Conservation (phyloP, 2,329 filamentous ascomycete species). For the Capronia coronata region DNA sequence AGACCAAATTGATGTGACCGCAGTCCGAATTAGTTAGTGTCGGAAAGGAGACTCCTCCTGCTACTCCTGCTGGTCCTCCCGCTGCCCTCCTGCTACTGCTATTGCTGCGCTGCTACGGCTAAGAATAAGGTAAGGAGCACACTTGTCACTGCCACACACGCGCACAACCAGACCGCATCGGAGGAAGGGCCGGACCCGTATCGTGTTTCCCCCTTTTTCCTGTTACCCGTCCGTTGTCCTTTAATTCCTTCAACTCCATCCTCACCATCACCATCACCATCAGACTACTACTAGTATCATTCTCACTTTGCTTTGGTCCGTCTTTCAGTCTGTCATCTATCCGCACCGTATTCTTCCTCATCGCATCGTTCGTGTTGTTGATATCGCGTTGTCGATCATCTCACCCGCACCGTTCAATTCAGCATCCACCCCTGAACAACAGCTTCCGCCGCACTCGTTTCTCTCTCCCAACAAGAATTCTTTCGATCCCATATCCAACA, state of each 20-base stretch:
- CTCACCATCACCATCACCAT: neutral
- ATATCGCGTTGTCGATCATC: too few species aligned
- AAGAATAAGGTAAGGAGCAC: too few species aligned
- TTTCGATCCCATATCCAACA: slow-evolving; percentile 4
- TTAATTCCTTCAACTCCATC: neutral
- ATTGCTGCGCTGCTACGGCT: too few species aligned
- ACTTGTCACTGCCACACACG: slow-evolving; percentile 3
- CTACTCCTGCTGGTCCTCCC: too few species aligned
- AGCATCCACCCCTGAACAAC: neutral
- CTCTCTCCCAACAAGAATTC: neutral
- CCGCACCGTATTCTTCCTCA: neutral
- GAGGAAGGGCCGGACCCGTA: neutral
- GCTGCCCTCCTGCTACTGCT: too few species aligned
- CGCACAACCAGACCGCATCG: neutral
- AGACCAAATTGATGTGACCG: neutral
- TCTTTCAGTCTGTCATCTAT: neutral
- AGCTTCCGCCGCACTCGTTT: slow-evolving; percentile 4
- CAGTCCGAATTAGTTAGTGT: neutral
- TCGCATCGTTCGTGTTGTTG: neutral
- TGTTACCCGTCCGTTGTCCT: neutral
- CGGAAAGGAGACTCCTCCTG: neutral
- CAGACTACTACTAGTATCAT: slow-evolving; percentile 1
- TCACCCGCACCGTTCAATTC: too few species aligned
- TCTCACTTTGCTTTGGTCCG: neutral
- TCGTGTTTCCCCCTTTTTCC: neutral